Percentiles rank a stretch among this genome's conserved stretches.
Evolutionary conservation across 352 stramenopile genomes (phyloP).

Genomic region (Globisporangium canariense): DNA sequence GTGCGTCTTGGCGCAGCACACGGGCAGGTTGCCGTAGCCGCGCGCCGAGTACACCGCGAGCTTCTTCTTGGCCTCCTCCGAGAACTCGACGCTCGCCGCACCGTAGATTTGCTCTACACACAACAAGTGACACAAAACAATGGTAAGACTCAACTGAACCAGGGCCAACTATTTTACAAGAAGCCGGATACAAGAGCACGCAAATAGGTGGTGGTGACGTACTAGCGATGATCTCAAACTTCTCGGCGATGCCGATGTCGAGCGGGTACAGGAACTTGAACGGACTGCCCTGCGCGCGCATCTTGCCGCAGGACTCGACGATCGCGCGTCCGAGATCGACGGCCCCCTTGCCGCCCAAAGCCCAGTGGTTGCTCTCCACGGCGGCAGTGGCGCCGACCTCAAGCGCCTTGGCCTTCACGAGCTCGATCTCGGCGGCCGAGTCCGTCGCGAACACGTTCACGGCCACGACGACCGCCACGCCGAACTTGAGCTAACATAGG

Average conservation of each 20-base stretch:
- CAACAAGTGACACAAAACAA: slow-evolving; percentile 8
- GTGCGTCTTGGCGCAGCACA: slow-evolving; percentile 99
- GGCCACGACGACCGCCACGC: slow-evolving; percentile 95
- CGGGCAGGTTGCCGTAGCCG: slow-evolving; percentile 71
- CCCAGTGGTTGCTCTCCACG: slow-evolving; percentile 92
- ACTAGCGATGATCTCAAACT: slow-evolving; percentile 95
- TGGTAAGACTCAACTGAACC: slow-evolving; percentile 40
- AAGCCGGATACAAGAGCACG: slow-evolving; percentile 57
- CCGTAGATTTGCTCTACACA: slow-evolving; percentile 94
- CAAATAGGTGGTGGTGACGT: slow-evolving; percentile 81
- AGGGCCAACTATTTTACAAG: slow-evolving; percentile 35
- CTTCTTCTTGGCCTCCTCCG: slow-evolving; percentile 92
- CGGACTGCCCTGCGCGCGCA: slow-evolving; percentile 59
- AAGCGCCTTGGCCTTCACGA: slow-evolving; percentile 89
- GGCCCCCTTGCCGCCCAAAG: slow-evolving; percentile 81
- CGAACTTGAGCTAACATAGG: slow-evolving; percentile 74
- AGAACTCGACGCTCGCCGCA: slow-evolving; percentile 93
- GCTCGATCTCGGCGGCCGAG: slow-evolving; percentile 87
- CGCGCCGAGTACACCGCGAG: slow-evolving; percentile 88
- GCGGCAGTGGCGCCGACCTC: slow-evolving; percentile 94
- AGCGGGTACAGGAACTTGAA: slow-evolving; percentile 97
- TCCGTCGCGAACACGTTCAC: slow-evolving; percentile 86
- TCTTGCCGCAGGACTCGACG: slow-evolving; percentile 83
- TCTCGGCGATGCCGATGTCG: slow-evolving; percentile 90
- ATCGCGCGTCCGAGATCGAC: slow-evolving; percentile 92